These are phyloP conservation scores for Exidia glandulosa DNA, from an alignment of 768 basidiomycete species.

Conservation along the genomic window DNA sequence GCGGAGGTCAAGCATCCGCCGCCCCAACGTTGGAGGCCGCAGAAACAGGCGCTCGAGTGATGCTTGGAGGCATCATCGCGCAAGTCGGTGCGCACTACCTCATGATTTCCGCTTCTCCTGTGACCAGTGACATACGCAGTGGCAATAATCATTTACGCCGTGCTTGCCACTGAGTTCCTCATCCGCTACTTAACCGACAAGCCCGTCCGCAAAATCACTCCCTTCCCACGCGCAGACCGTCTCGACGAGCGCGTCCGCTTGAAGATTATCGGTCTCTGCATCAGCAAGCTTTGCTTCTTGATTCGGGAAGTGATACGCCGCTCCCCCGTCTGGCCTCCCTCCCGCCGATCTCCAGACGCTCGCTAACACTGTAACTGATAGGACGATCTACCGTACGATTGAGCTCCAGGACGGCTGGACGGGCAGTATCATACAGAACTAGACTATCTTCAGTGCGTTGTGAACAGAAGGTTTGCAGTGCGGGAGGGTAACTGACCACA, in stretches of 20 bases:
- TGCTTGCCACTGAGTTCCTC: slow-evolving; percentile 35
- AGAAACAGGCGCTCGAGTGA: slow-evolving; percentile 35
- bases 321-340: no score
- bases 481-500: not conserved
- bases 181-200: slow-evolving; percentile 22
- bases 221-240: not conserved
- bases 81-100: slow-evolving; percentile 32
- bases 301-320: slow-evolving; percentile 37
- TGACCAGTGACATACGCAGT: slow-evolving; percentile 18
- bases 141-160: slow-evolving; percentile 31
- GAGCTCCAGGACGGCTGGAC: slow-evolving; percentile 41
- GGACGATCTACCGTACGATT: slow-evolving; percentile 39
- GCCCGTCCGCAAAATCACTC: slow-evolving; percentile 6
- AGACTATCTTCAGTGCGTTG: slow-evolving; percentile 38
- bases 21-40: slow-evolving; percentile 16
- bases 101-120: not conserved
- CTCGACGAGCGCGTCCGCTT: slow-evolving; percentile 9
- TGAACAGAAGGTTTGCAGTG: not conserved
- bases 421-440: slow-evolving; percentile 36
- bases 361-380: slow-evolving; percentile 8
- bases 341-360: slow-evolving; percentile 6
- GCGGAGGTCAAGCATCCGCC: slow-evolving; percentile 44
- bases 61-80: slow-evolving; percentile 53
- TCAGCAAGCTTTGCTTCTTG: slow-evolving; percentile 30
- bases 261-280: slow-evolving; percentile 13